phyloP scores from a whole-genome alignment of 208 protist species.

The Tetramitus jugosus region DNA sequence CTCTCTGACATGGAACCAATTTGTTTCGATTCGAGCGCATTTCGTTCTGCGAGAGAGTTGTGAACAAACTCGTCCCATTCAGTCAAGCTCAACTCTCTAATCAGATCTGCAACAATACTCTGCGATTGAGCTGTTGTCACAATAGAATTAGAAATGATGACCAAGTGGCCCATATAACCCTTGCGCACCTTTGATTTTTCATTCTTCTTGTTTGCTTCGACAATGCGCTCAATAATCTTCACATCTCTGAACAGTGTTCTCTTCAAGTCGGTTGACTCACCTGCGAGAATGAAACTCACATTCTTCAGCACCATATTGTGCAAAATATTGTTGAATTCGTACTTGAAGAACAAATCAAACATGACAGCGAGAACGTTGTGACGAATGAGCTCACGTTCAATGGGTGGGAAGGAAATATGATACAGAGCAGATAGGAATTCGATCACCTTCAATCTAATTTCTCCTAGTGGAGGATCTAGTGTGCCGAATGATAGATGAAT shows the following conservation, averaged over 20 bases:
- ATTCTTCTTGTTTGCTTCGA: not conserved
- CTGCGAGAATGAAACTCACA: not conserved
- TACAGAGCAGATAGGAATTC: not conserved
- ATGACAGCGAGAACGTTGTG: not conserved
- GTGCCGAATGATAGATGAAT: conserved; percentile 12
- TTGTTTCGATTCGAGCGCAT: not conserved
- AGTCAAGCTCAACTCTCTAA: not conserved
- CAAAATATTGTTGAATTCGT: conserved; percentile 9
- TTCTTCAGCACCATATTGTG: conserved; percentile 9
- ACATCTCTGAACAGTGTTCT: not conserved
- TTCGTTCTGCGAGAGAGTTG: not conserved
- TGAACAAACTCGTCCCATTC: conserved; percentile 18
- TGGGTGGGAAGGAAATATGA: not conserved
- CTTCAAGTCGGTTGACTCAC: not conserved
- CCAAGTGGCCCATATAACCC: conserved; percentile 23
- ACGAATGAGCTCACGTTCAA: not conserved
- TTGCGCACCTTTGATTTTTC: not conserved
- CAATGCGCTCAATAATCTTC: not conserved
- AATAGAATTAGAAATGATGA: conserved; percentile 2
- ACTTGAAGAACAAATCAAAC: not conserved
- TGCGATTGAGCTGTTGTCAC: not conserved
- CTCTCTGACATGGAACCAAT: not conserved
- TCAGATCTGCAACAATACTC: not conserved
- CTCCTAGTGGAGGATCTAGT: conserved; percentile 6
- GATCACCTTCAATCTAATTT: not conserved